phyloP scores from a whole-genome alignment of 495 filamentous ascomycete genomes.

The Jackrogersella multiformis region DNA sequence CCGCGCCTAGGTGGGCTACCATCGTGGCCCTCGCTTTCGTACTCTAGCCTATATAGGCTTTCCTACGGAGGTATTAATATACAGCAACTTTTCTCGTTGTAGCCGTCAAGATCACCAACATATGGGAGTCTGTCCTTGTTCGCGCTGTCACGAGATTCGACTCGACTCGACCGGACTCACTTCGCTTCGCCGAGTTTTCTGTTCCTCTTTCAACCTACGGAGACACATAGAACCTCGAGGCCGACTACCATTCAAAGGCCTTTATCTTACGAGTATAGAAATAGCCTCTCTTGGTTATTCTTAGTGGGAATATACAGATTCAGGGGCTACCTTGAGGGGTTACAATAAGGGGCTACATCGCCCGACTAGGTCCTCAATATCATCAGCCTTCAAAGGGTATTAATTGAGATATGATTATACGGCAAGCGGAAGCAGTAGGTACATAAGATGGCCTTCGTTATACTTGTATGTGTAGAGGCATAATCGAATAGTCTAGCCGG shows the following conservation, averaged over 20 bases:
- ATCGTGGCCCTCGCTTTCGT: too few relatives aligned
- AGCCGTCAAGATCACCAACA: neutral
- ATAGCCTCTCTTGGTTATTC: neutral
- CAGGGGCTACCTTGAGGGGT: slow-evolving; percentile 1
- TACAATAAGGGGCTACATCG: neutral
- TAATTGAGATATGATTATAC: neutral
- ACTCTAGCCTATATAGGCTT: too few relatives aligned
- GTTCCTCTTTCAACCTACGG: neutral
- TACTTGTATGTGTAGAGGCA: too few relatives aligned
- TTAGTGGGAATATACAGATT: neutral
- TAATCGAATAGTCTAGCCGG: too few relatives aligned
- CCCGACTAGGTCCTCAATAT: neutral
- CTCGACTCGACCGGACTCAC: neutral
- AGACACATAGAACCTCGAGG: neutral
- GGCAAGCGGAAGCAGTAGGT: neutral
- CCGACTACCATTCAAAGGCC: neutral
- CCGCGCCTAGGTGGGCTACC: neutral
- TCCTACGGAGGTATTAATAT: neutral
- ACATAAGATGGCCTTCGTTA: neutral
- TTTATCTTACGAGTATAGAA: neutral
- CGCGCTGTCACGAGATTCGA: neutral
- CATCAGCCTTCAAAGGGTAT: neutral
- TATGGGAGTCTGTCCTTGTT: neutral
- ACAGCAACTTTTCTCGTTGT: too few relatives aligned
- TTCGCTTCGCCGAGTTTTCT: neutral